Evolutionary conservation across 2,329 filamentous ascomycete genomes (phyloP), one percentile per base, ranked within the genome.

Genomic region (Hypoxylon rubiginosum): DNA sequence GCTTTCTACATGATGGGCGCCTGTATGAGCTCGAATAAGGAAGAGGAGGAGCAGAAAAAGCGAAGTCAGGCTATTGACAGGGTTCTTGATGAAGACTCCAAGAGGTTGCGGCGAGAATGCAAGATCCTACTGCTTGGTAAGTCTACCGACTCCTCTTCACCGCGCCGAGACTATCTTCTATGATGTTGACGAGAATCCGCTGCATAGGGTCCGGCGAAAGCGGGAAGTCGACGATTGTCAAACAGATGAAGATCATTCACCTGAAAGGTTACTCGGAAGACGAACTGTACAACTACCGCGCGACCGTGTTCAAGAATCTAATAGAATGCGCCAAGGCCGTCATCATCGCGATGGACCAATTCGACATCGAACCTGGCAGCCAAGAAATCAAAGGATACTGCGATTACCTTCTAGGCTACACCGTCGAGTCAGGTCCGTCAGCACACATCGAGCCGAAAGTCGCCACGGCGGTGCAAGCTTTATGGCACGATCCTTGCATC

Each of bases 181-280:
- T 48, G 15, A 36, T 30, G 26, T 67, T 76, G 50, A 76, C 53
- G n/a, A 28, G 1, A 24, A 4, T 10, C 17, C 13, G 3, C 34
- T 45, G 17, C 41, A 41, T 67, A 71, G 96, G 96, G 71, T 98
- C 96, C 71, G 96, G 96, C 71, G 96, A 99, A 84, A 98, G 95
- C 81, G 96, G 96, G 73, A 99, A 99, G 82, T 98, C 96, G 63
- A 99, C 96, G 9, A 98, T 99, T 75, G 96, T 99, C 73, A 99
- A 99, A 82, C 96, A 99, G 85, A 99, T 99, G 96, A 99, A 98
- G 83, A 99, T 99, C 74, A 98, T 99, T 77, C 96, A 99, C 78
- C 91, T 98, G 75, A 97, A 97, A 82, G 96, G 96, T 66, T 99
- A 99, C 81, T 94, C 93, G 10, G 90, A 93, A 72, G 95, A 98